Evolutionary conservation across 2,329 filamentous ascomycete species (phyloP), one percentile per base, ranked within the genome.

Genomic region (Escovopsis sp.): DNA sequence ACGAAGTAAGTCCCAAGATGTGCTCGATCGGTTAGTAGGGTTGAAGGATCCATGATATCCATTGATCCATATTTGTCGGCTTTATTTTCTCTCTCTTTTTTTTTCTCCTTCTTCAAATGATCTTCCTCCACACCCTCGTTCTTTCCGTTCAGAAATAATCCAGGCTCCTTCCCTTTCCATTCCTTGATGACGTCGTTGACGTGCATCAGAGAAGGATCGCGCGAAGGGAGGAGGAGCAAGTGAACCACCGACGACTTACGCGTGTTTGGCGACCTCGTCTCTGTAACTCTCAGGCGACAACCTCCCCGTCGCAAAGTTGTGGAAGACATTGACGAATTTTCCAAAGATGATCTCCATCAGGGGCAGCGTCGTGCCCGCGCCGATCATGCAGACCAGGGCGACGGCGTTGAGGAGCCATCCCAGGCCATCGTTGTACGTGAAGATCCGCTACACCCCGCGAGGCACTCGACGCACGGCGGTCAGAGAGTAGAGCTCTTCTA

Each of bases 311-410:
- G 71, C 71, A 52, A 77, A 80, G n/a, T 61, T 57, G 40, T 68
- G 73, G 49, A 79, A 78, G 8, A 66, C 60, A 7, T 70, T 70
- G 37, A 76, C 66, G 30, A 71, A 65, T 32, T 58, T 57, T 48
- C 73, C 73, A 52, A 78, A 74, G 7, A 78, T 61, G 33, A 79
- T 59, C 32, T 75, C 72, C 71, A 79, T 76, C 30, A 76, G 49
- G 0, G 72, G 73, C 7, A 73, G 48, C 10, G 57, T 50, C 2
- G 55, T 55, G 36, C 63, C 63, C 1, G 62, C 48, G 7, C 52
- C 58, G 14, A 66, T 50, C 56, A 63, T 61, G 45, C 54, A 58
- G 14, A 61, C 9, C 13, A 61, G 47, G 16, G 63, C 59, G 14
- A 62, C 40, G 15, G 35, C 39, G 39, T 65, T 65, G 37, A 63